These are phyloP conservation scores for Torulaspora delbrueckii DNA, from an alignment of 805 yeast species.

Conservation along the genomic window DNA sequence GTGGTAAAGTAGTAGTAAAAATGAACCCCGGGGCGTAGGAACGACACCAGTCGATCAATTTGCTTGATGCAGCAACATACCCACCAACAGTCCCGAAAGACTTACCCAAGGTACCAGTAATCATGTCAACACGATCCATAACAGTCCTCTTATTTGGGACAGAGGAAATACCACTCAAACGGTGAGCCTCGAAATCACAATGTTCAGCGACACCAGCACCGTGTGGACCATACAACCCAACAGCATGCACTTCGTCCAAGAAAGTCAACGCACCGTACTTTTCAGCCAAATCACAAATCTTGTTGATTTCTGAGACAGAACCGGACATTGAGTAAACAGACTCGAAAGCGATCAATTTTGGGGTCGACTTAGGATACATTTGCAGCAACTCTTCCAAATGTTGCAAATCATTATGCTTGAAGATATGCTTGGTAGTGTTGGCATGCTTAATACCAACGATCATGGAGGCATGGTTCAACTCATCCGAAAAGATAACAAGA, in stretches of 20 bases:
- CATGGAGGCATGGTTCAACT: constrained; percentile 95
- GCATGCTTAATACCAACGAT: constrained; percentile 93
- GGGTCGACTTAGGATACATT: constrained; percentile 76
- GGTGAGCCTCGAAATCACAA: constrained; percentile 79
- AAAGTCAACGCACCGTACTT: constrained; percentile 96
- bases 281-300: constrained; percentile 92
- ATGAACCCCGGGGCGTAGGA: constrained; percentile 96
- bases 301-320: constrained; percentile 88
- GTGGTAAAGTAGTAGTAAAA: constrained; percentile 94
- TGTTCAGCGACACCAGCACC: constrained; percentile 99
- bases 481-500: constrained; percentile 88
- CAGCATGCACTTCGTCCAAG: constrained; percentile 98
- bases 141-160: constrained; percentile 50
- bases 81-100: constrained; percentile 98
- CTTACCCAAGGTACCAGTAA: constrained; percentile 96
- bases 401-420: constrained; percentile 81
- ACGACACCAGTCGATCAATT: constrained; percentile 89
- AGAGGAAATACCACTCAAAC: constrained; percentile 56
- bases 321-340: constrained; percentile 99
- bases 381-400: constrained; percentile 79
- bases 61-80: constrained; percentile 83
- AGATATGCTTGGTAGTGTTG: constrained; percentile 79
- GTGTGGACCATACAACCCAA: constrained; percentile 98
- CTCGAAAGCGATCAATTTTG: constrained; percentile 95
- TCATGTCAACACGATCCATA: constrained; percentile 88